phyloP scores from a whole-genome alignment of 2,329 filamentous ascomycete species.

The Talaromyces sp. region DNA sequence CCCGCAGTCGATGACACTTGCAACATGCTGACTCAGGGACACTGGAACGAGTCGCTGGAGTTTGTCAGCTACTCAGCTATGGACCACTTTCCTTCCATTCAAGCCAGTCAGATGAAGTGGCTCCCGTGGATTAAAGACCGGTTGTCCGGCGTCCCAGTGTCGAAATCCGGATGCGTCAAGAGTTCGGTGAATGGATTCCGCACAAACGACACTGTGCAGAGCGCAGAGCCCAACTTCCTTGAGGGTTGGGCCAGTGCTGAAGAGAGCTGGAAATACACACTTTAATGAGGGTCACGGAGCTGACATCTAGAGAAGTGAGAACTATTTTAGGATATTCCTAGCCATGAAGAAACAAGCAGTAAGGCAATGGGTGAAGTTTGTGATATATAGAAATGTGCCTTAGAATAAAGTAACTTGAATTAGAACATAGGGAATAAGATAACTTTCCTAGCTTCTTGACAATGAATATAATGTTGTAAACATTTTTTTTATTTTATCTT shows the following conservation, averaged over 20 bases:
- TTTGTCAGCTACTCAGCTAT: conserved; percentile 7
- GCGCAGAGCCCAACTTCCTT: conserved; percentile 1
- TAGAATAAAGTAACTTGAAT: neutral
- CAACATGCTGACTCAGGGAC: conserved; percentile 2
- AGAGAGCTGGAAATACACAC: conserved; percentile 5
- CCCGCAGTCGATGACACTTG: conserved; percentile 6
- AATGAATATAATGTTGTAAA: neutral
- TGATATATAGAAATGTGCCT: neutral
- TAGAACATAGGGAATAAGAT: neutral
- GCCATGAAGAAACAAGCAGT: neutral
- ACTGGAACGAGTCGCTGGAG: conserved; percentile 3
- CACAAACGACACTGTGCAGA: conserved; percentile 3
- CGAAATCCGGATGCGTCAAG: conserved; percentile 1
- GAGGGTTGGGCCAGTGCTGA: conserved; percentile 6
- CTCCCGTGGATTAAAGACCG: conserved; percentile 7
- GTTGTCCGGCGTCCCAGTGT: neutral
- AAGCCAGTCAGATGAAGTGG: conserved; percentile 10
- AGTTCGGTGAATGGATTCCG: conserved; percentile 4
- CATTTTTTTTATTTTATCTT: neutral
- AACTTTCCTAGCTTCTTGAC: neutral
- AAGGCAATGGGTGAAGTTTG: no score
- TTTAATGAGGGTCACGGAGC: neutral
- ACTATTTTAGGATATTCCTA: neutral
- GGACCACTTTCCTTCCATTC: conserved; percentile 7
- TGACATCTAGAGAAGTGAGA: neutral